A percentile compares a stretch with the other conserved stretches of the same genome.
phyloP scores from a whole-genome alignment of 805 yeast genomes.

The Torulaspora maleeae region DNA sequence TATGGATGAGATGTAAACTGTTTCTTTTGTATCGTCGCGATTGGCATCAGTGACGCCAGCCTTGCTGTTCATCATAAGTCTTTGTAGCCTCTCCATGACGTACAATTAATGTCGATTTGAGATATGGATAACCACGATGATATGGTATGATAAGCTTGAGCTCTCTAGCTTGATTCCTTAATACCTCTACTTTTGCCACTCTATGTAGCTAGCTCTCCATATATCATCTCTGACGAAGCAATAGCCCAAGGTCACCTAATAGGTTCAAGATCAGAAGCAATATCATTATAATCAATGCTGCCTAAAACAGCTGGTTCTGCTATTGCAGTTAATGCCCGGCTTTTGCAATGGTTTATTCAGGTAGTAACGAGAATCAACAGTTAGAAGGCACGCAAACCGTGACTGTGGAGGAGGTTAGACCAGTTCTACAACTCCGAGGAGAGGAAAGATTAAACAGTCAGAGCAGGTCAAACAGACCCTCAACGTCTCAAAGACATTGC shows the following conservation, averaged over 20 bases:
- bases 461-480: constrained; percentile 5
- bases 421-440: constrained; percentile 30
- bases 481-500: constrained; percentile 37
- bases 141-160: not conserved
- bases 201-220: not conserved
- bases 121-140: not conserved
- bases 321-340: not conserved
- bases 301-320: not conserved
- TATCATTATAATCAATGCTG: too few species aligned
- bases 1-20: constrained; percentile 91
- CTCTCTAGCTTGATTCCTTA: not conserved
- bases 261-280: too few species aligned
- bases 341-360: not conserved
- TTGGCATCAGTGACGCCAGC: constrained; percentile 61
- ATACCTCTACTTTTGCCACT: constrained; percentile 3
- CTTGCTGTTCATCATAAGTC: constrained; percentile 39
- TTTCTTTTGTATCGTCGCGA: constrained; percentile 90
- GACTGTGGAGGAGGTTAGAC: constrained; percentile 18
- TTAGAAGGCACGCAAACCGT: constrained; percentile 22
- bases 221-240: too few species aligned
- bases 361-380: constrained; percentile 5
- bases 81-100: constrained; percentile 41
- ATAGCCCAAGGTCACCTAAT: too few species aligned
- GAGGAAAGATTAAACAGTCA: constrained; percentile 7
- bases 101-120: not conserved